Evolutionary conservation across 208 protist species (phyloP).

Genomic region (Blastocrithidia nonstop): DNA sequence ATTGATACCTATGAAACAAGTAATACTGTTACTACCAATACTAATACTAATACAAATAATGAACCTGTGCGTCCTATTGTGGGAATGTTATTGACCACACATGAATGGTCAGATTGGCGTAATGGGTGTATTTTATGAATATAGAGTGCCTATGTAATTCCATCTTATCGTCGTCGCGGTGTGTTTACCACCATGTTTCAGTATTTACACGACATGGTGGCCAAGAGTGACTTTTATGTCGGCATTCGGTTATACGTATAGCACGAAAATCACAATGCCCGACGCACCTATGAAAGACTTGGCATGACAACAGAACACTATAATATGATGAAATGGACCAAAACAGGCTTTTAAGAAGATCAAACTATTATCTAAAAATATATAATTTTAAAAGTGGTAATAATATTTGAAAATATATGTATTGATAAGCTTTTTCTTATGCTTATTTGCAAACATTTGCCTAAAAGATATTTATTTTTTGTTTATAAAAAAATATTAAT

Average conservation of each 20-base stretch:
- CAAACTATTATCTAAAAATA: not conserved
- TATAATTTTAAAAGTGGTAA: not conserved
- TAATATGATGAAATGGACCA: slow-evolving; percentile 64
- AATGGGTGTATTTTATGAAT: slow-evolving; percentile 38
- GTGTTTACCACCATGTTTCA: slow-evolving; percentile 28
- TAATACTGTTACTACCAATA: too few relatives aligned
- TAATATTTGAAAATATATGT: not conserved
- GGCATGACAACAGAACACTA: slow-evolving; percentile 56
- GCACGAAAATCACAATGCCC: slow-evolving; percentile 24
- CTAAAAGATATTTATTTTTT: not conserved
- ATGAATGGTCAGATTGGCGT: slow-evolving; percentile 68
- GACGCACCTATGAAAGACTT: slow-evolving; percentile 18
- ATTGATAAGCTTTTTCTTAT: not conserved
- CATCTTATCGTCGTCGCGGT: slow-evolving; percentile 20
- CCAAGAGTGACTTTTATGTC: slow-evolving; percentile 16
- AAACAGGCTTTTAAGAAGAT: slow-evolving; percentile 14
- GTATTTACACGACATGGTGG: slow-evolving; percentile 22
- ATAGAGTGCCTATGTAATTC: slow-evolving; percentile 38
- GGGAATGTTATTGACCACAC: slow-evolving; percentile 45
- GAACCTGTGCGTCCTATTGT: slow-evolving; percentile 12
- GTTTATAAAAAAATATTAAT: too few relatives aligned
- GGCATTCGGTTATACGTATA: slow-evolving; percentile 52
- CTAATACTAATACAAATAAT: too few relatives aligned
- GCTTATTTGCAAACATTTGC: not conserved
- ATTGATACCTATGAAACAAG: too few relatives aligned